Conservation (phyloP, 768 basidiomycete genomes). For the Podaxis sp. region DNA sequence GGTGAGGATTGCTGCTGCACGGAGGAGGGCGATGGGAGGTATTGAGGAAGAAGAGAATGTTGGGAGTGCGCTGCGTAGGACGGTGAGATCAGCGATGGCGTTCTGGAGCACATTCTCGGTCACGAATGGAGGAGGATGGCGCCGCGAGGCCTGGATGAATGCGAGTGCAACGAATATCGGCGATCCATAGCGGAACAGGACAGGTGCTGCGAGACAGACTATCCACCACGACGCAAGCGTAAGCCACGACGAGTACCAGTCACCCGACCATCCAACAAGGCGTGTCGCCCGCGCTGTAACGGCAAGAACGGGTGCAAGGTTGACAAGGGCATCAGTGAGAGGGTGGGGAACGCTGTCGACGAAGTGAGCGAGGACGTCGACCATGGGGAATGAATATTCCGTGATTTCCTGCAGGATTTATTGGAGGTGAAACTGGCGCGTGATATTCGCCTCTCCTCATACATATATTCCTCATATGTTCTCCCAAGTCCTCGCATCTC, state of each 20-base stretch:
- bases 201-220: slow-evolving; percentile 59
- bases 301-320: slow-evolving; percentile 56
- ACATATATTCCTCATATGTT: background rate
- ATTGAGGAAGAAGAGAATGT: slow-evolving; percentile 27
- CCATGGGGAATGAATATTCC: background rate
- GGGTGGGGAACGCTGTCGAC: slow-evolving; percentile 60
- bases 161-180: slow-evolving; percentile 45
- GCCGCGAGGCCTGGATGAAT: slow-evolving; percentile 22
- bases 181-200: slow-evolving; percentile 51
- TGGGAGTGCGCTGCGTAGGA: slow-evolving; percentile 56
- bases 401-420: background rate
- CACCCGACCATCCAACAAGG: slow-evolving; percentile 55
- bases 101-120: slow-evolving; percentile 57
- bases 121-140: slow-evolving; percentile 28
- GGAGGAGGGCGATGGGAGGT: slow-evolving; percentile 43
- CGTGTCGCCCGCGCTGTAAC: slow-evolving; percentile 42
- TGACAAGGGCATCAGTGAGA: slow-evolving; percentile 59
- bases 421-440: background rate
- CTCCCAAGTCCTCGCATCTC: slow-evolving; percentile 20
- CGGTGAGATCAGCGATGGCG: slow-evolving; percentile 63
- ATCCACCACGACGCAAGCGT: slow-evolving; percentile 77
- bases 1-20: slow-evolving; percentile 55
- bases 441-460: background rate
- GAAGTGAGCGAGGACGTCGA: slow-evolving; percentile 40
- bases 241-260: slow-evolving; percentile 66